These are phyloP conservation scores for Vitis labrusca DNA, from an alignment of 164 flowering plant species.

Conservation along the genomic window DNA sequence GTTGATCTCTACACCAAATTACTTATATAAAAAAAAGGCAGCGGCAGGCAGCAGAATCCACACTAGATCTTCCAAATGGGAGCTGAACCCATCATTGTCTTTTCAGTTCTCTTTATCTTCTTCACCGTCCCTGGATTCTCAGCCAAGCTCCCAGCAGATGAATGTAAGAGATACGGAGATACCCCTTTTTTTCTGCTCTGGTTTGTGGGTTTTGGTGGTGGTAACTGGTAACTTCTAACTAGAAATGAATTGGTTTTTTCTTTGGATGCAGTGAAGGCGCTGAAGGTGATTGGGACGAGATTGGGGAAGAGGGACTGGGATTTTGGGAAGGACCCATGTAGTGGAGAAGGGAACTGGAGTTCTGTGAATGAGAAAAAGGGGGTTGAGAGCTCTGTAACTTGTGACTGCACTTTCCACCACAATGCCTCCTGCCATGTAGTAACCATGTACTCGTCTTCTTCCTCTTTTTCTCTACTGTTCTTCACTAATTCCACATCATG, in stretches of 20 bases:
- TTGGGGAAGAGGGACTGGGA: constrained; percentile 73
- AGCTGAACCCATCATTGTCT: background rate
- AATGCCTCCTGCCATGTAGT: constrained; percentile 56
- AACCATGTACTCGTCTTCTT: constrained; percentile 37
- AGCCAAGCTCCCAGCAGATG: background rate
- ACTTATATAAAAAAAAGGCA: too few species aligned
- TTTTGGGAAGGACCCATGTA: constrained; percentile 47
- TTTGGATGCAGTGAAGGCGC: constrained; percentile 48
- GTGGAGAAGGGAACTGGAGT: constrained; percentile 54
- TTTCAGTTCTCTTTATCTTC: background rate
- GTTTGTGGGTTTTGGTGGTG: background rate
- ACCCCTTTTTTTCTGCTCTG: background rate
- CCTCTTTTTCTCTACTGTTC: background rate
- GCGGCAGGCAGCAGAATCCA: too few species aligned
- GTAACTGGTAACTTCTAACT: too few species aligned
- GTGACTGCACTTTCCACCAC: constrained; percentile 53
- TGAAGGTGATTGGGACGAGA: constrained; percentile 43
- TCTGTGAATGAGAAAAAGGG: constrained; percentile 23
- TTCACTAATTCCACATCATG: too few species aligned
- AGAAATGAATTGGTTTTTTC: background rate
- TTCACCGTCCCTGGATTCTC: background rate
- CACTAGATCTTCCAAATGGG: too few species aligned
- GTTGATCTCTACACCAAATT: background rate
- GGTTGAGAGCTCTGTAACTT: constrained; percentile 47
- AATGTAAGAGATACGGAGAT: background rate